These are phyloP conservation scores for Rhizopogon sp. DNA, from an alignment of 768 basidiomycete species.

Conservation along the genomic window DNA sequence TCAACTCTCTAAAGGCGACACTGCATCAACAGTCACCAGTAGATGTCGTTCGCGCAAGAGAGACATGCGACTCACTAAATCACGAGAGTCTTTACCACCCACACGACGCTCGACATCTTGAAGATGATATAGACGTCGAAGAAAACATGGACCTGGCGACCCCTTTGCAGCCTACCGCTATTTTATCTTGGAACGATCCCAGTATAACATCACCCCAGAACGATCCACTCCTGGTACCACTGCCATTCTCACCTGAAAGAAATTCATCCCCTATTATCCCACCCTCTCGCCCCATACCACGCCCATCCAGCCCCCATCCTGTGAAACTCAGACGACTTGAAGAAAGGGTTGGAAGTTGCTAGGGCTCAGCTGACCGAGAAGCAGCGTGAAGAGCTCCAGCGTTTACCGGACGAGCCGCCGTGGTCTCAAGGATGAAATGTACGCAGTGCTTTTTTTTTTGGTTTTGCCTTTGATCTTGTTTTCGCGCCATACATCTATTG, in stretches of 20 bases:
- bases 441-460: neutral
- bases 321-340: conserved; percentile 15
- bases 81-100: conserved; percentile 4
- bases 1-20: conserved; percentile 12
- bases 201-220: neutral
- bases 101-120: conserved; percentile 21
- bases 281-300: neutral
- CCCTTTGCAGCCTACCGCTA: conserved; percentile 36
- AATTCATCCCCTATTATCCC: conserved; percentile 13
- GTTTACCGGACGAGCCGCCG: neutral
- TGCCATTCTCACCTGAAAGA: conserved; percentile 15
- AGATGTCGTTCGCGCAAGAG: neutral
- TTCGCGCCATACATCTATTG: neutral
- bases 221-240: conserved; percentile 10
- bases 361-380: conserved; percentile 16
- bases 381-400: conserved; percentile 14
- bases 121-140: conserved; percentile 31
- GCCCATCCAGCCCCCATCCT: conserved; percentile 10
- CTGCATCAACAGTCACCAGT: conserved; percentile 2
- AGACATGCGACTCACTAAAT: neutral
- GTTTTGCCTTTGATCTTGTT: neutral
- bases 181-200: conserved; percentile 5
- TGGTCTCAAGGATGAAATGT: neutral
- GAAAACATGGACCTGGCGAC: conserved; percentile 50
- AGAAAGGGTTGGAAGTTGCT: conserved; percentile 14